A percentile compares a stretch with the other conserved stretches of the same genome.
Conservation (phyloP, 1,284 basidiomycete species). For the Polyporus tsugae region DNA sequence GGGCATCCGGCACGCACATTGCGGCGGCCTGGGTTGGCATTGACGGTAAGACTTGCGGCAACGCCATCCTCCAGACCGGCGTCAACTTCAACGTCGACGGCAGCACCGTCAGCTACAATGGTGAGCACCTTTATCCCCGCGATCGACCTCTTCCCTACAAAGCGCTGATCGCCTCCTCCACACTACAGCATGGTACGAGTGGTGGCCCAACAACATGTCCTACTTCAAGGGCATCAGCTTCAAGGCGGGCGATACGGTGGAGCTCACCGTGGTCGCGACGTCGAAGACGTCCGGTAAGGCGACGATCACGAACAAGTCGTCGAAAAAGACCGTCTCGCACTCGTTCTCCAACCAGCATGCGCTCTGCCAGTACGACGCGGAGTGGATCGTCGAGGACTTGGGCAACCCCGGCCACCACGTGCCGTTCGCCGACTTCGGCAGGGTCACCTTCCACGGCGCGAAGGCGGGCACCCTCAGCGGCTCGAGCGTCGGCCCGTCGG, state of each 20-base stretch:
- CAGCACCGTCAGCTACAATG: conserved; percentile 34
- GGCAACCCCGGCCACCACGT: conserved; percentile 41
- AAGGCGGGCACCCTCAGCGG: conserved; percentile 20
- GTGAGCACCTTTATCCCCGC: background rate
- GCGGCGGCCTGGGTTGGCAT: conserved; percentile 39
- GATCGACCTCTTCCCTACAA: too few relatives aligned
- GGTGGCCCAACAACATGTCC: conserved; percentile 45
- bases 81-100: conserved; percentile 41
- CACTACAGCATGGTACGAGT: conserved; percentile 47
- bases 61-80: conserved; percentile 36
- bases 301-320: conserved; percentile 41
- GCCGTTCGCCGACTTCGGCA: conserved; percentile 48
- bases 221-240: conserved; percentile 45
- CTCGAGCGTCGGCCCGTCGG: conserved; percentile 30
- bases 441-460: conserved; percentile 38
- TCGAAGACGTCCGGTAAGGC: conserved; percentile 40
- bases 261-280: conserved; percentile 40
- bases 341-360: conserved; percentile 39
- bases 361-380: conserved; percentile 43
- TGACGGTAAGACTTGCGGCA: conserved; percentile 30
- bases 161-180: too few relatives aligned
- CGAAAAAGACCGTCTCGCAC: conserved; percentile 39
- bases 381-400: conserved; percentile 46
- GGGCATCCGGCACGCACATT: conserved; percentile 36
- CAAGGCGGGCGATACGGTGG: conserved; percentile 42